These are phyloP conservation scores for Alternaria novae-zelandiae DNA, from an alignment of 2,329 filamentous ascomycete genomes.

Conservation along the genomic window DNA sequence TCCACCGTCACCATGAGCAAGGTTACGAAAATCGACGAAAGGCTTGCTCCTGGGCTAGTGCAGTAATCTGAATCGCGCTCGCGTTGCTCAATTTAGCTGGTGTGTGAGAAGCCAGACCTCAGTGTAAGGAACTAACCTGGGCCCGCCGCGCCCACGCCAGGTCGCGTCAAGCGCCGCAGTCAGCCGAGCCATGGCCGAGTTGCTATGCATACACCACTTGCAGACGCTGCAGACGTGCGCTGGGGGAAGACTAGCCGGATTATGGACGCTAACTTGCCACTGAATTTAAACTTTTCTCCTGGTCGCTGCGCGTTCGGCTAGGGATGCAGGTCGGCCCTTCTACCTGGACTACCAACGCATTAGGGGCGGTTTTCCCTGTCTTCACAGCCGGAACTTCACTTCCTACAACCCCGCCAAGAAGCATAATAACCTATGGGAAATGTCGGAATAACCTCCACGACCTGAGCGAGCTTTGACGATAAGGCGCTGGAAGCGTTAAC, in stretches of 20 bases:
- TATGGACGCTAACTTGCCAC: conserved; percentile 37
- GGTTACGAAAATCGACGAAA: conserved; percentile 30
- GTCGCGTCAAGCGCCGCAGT: conserved; percentile 34
- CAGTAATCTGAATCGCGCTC: conserved; percentile 38
- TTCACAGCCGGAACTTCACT: conserved; percentile 24
- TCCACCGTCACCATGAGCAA: conserved; percentile 36
- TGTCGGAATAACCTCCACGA: conserved; percentile 28
- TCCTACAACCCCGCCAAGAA: conserved; percentile 22
- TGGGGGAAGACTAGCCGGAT: conserved; percentile 25
- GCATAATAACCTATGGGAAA: conserved; percentile 21
- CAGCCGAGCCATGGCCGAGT: conserved; percentile 40
- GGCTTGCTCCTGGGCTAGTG: conserved; percentile 35
- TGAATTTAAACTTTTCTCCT: conserved; percentile 31
- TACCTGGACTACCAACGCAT: conserved; percentile 21
- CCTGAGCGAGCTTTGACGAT: conserved; percentile 1
- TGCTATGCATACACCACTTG: conserved; percentile 28
- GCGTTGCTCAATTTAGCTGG: conserved; percentile 37
- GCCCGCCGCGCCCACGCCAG: conserved; percentile 13
- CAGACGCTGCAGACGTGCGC: conserved; percentile 12
- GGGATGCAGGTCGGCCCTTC: conserved; percentile 30
- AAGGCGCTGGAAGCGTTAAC: conserved; percentile 11
- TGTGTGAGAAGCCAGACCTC: conserved; percentile 23
- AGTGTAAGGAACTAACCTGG: conserved; percentile 24
- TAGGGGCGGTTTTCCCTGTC: conserved; percentile 17
- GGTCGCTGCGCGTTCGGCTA: conserved; percentile 21